Conservation (phyloP, 176 grass and related monocot genomes). For the Rhynchospora pubera region DNA sequence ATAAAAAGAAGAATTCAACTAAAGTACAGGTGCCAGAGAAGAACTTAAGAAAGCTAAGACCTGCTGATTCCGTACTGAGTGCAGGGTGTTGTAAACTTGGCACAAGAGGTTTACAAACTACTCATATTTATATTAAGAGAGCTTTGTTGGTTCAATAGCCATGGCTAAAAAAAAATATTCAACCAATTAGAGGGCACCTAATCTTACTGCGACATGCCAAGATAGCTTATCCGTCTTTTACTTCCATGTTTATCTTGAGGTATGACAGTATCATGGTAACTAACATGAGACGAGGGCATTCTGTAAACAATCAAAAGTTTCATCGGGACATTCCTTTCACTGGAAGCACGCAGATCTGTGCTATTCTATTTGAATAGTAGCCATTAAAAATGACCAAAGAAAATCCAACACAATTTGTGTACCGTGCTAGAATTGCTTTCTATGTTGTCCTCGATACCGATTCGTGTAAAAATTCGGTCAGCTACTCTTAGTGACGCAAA, state of each 20-base stretch:
- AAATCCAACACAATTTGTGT: slow-evolving; percentile 14
- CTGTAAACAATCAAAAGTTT: background rate
- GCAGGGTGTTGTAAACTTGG: background rate
- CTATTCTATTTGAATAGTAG: background rate
- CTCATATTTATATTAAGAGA: background rate
- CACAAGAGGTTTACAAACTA: background rate
- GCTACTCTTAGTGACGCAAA: slow-evolving; percentile 85
- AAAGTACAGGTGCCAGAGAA: background rate
- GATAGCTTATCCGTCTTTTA: background rate
- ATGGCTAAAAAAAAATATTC: background rate
- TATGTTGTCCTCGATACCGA: slow-evolving; percentile 69
- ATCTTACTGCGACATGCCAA: background rate
- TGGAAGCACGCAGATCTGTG: background rate
- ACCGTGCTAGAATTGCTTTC: slow-evolving; percentile 95
- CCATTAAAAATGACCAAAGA: slow-evolving; percentile 5
- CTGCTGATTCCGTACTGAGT: background rate
- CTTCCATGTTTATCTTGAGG: background rate
- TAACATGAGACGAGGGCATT: background rate
- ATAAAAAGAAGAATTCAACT: background rate
- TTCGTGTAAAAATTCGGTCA: slow-evolving; percentile 89
- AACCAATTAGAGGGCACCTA: background rate
- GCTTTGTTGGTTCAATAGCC: background rate
- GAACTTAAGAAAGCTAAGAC: background rate
- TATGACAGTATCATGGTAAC: background rate
- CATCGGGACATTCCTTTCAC: background rate